Evolutionary conservation across 176 grass and related monocot genomes (phyloP), one percentile per base, ranked within the genome.

Genomic region (Pharus latifolius): DNA sequence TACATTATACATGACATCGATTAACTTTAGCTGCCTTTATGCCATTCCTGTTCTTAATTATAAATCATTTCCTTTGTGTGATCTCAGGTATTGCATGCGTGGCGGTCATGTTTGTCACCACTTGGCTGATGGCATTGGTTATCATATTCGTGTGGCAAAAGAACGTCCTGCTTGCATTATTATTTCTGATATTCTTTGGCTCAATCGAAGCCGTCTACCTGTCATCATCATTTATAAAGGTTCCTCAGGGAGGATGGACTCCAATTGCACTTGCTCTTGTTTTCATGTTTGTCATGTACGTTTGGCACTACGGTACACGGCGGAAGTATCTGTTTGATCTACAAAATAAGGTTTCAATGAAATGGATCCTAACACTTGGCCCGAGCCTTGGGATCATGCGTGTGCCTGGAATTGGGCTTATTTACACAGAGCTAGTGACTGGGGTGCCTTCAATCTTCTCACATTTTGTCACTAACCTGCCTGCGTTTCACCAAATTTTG

Each of bases 311-410:
- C 7, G 89, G 89, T 32, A 85, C 85, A 2, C 63, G 63, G 25
- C 72, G 64, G 7, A 88, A 92, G 43, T 88, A 92, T 76, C 47
- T 56, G 47, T 85, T 85, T 55, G 89, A 92, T 42, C 44, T 92
- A 55, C 81, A 92, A 54, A 92, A 88, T 63, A 92, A 88, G 85
- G 89, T 92, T n/a, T 88, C 89, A 10, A 88, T 92, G 85, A 92
- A 82, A 49, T 88, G 82, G 85, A 88, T 92, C 59, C 78, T 92
- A 7, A 79, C 70, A 22, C 82, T 88, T 18, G 89, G 89, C 10
- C 89, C 89, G 40, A 92, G 81, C 69, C 85, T 92, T 5, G 89
- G 89, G 20, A 85, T 92, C 47, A 17, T 92, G 54, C 89, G 89
- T 19, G 85, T 92, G 17, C 89, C 89, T 0, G 89, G 89, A 57